Evolutionary conservation across 108 stramenopile species (phyloP), one percentile per base, ranked within the genome.

Genomic region (Chaetoceros muelleri): DNA sequence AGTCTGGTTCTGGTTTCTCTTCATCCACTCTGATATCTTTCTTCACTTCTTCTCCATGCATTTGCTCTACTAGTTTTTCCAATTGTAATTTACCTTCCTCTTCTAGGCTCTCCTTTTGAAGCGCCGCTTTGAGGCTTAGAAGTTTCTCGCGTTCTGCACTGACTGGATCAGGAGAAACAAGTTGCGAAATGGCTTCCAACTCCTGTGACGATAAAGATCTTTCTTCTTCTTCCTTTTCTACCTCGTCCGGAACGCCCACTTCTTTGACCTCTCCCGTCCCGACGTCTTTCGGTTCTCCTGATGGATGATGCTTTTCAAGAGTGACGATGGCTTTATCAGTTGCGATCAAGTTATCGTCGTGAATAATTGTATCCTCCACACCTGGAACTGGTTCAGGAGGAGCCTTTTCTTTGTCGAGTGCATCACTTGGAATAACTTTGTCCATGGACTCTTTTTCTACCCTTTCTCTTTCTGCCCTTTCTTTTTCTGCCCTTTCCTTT

Each of bases 101-200:
- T 28, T 67, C 69, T 3, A 67, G 63, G 27, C 73, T 67, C 28
- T 51, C 67, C 18, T 62, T 48, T n/a, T n/a, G n/a, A 64, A 88
- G 73, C 31, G 81, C 82, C 45, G 71, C 71, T 58, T 87, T 87
- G 52, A 90, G 72, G 25, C 78, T 69, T 29, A 68, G 70, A 13
- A 90, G 69, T 54, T 88, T 75, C 44, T 78, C 81, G 8, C 82
- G 61, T 52, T 90, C 92, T 46, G 74, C 84, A 44, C 71, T 78
- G 16, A 89, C 82, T 3, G 89, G 89, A 58, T 90, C 83, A 10
- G 81, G 79, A 16, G 79, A 78, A 16, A 83, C 46, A 48, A 91
- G 57, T 55, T 85, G 85, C 0, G 80, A 76, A 46, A 91, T 81
- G 52, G 85, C 85, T 44, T 91, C 93, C 55, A 85, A 80, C 52